Percentiles rank a stretch among this genome's conserved stretches.
These are phyloP conservation scores for Filobasidium uniguttulatum DNA, from an alignment of 1,284 basidiomycete species.

Conservation along the genomic window DNA sequence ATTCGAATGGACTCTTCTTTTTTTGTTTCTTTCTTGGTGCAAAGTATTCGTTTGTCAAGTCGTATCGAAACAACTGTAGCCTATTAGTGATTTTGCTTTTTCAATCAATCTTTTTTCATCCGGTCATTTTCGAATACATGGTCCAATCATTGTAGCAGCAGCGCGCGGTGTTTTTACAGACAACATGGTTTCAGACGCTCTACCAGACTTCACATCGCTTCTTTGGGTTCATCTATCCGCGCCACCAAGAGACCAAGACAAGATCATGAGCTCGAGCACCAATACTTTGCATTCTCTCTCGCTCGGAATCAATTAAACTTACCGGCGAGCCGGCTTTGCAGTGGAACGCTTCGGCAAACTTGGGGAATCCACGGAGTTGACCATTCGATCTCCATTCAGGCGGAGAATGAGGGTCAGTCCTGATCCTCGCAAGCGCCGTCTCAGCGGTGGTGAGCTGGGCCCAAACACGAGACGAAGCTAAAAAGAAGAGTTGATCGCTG, in stretches of 20 bases:
- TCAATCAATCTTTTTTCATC: too few relatives aligned
- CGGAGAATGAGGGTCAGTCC: slow-evolving; percentile 80
- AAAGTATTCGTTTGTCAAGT: too few relatives aligned
- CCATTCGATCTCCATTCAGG: slow-evolving; percentile 63
- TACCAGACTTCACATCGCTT: slow-evolving; percentile 20
- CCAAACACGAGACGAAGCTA: slow-evolving; percentile 50
- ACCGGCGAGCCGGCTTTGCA: slow-evolving; percentile 32
- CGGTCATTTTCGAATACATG: too few relatives aligned
- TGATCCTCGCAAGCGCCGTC: slow-evolving; percentile 55
- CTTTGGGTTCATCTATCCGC: slow-evolving; percentile 20
- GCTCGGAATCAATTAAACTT: slow-evolving; percentile 13
- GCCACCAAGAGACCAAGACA: not conserved
- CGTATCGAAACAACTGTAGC: too few relatives aligned
- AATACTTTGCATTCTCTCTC: not conserved
- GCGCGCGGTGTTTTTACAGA: too few relatives aligned
- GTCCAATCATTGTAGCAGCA: too few relatives aligned
- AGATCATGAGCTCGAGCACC: not conserved
- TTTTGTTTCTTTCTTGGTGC: too few relatives aligned
- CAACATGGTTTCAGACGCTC: not conserved
- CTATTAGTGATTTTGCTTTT: too few relatives aligned
- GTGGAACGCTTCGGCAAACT: slow-evolving; percentile 34
- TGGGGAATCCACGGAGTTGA: slow-evolving; percentile 45
- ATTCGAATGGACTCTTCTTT: too few relatives aligned
- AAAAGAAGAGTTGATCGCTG: slow-evolving; percentile 82
- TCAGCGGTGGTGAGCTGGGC: slow-evolving; percentile 30